phyloP scores from a whole-genome alignment of 2,329 filamentous ascomycete species.

The Trichophyton simii region DNA sequence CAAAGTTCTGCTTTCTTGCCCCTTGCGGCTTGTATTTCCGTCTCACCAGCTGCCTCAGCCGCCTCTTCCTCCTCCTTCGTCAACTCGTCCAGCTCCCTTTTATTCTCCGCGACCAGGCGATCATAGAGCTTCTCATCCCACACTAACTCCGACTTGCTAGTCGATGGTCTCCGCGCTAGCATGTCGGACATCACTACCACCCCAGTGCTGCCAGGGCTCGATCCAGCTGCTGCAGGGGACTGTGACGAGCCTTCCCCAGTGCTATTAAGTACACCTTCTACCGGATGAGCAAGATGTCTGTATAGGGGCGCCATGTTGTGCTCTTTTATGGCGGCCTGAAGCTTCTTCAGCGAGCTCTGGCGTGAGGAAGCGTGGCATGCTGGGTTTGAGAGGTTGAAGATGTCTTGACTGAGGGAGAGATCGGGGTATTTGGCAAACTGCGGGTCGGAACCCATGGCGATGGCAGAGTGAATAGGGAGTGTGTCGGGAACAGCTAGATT shows the following conservation, averaged over 20 bases:
- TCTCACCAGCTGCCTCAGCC: constrained; percentile 89
- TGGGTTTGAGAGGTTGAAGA: constrained; percentile 55
- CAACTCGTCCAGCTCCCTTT: constrained; percentile 60
- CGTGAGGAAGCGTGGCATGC: constrained; percentile 41
- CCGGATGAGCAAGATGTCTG: constrained; percentile 51
- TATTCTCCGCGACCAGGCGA: constrained; percentile 62
- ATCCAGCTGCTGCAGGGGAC: constrained; percentile 33
- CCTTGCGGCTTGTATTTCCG: constrained; percentile 80
- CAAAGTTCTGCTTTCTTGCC: constrained; percentile 95
- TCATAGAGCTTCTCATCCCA: constrained; percentile 90
- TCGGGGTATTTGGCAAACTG: constrained; percentile 54
- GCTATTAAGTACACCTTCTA: constrained; percentile 65
- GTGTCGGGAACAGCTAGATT: neutral
- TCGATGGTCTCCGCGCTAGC: constrained; percentile 57
- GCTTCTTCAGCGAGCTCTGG: constrained; percentile 45
- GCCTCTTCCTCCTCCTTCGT: constrained; percentile 89
- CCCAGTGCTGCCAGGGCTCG: constrained; percentile 33
- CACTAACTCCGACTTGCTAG: constrained; percentile 55
- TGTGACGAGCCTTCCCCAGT: constrained; percentile 51
- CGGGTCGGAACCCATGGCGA: constrained; percentile 46
- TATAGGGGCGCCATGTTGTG: constrained; percentile 57
- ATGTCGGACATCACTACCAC: constrained; percentile 54
- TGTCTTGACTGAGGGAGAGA: constrained; percentile 52
- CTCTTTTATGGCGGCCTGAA: constrained; percentile 52
- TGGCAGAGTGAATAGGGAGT: constrained; percentile 7